These are phyloP conservation scores for Torulaspora maleeae DNA, from an alignment of 805 yeast genomes.

Conservation along the genomic window DNA sequence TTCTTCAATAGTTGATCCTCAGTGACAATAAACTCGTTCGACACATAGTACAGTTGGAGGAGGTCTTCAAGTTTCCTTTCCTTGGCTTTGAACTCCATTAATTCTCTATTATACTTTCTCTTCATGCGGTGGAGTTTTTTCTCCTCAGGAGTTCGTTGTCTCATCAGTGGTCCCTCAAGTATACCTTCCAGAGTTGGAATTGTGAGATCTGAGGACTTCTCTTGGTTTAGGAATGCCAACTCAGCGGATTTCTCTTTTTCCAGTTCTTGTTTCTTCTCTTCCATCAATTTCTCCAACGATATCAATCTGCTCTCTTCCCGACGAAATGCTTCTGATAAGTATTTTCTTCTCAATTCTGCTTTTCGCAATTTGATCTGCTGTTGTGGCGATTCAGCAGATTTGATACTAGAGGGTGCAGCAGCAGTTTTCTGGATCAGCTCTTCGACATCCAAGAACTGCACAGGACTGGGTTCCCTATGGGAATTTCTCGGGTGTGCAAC, in stretches of 20 bases:
- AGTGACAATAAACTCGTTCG: conserved; percentile 64
- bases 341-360: conserved; percentile 67
- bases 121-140: conserved; percentile 50
- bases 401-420: conserved; percentile 39
- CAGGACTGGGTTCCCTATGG: conserved; percentile 50
- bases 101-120: conserved; percentile 61
- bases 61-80: conserved; percentile 52
- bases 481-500: conserved; percentile 62
- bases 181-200: conserved; percentile 73
- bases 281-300: conserved; percentile 28
- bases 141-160: conserved; percentile 71
- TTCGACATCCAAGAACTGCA: conserved; percentile 54
- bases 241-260: conserved; percentile 37
- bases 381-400: conserved; percentile 20
- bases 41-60: conserved; percentile 66
- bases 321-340: conserved; percentile 57
- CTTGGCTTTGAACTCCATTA: conserved; percentile 47
- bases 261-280: conserved; percentile 36
- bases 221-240: conserved; percentile 23
- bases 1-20: conserved; percentile 52
- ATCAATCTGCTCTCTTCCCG: conserved; percentile 49
- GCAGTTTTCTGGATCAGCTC: conserved; percentile 54
- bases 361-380: conserved; percentile 30
- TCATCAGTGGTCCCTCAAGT: conserved; percentile 64
- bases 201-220: conserved; percentile 47